phyloP scores from a whole-genome alignment of 495 filamentous ascomycete species.

The Thermothielavioides terrestris region DNA sequence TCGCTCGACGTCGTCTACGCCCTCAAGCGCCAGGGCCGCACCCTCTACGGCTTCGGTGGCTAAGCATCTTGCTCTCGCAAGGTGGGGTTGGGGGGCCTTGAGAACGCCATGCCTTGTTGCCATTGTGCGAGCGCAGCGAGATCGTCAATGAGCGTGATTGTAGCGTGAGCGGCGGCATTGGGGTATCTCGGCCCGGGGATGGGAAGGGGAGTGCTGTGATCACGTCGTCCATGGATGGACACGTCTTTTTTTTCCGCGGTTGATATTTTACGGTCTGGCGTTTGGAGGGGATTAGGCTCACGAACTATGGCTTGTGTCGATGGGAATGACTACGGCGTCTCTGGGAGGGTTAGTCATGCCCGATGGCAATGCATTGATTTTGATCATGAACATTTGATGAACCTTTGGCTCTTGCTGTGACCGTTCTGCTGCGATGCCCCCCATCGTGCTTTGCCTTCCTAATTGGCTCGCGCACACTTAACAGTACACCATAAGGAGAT shows the following conservation, averaged over 20 bases:
- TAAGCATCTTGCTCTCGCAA: slow-evolving; percentile 40
- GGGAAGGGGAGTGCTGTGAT: not conserved
- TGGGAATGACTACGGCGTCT: slow-evolving; percentile 12
- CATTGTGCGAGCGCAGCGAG: too few species aligned
- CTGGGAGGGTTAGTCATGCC: slow-evolving; percentile 4
- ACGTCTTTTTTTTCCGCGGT: slow-evolving; percentile 2
- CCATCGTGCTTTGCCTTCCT: too few species aligned
- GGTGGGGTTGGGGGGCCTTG: not conserved
- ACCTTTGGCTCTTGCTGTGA: not conserved
- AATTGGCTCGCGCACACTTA: too few species aligned
- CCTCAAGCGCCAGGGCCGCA: slow-evolving; percentile 90
- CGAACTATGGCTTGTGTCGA: slow-evolving; percentile 3
- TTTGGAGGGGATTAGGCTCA: slow-evolving; percentile 7
- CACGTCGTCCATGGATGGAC: slow-evolving; percentile 4
- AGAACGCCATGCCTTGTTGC: too few species aligned
- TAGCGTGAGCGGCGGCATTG: too few species aligned
- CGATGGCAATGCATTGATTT: slow-evolving; percentile 10
- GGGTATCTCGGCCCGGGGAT: not conserved
- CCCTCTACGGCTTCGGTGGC: slow-evolving; percentile 97
- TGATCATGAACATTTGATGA: not conserved
- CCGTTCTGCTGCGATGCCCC: too few species aligned
- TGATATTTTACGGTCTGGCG: slow-evolving; percentile 5
- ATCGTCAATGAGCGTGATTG: too few species aligned
- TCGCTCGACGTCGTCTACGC: slow-evolving; percentile 93
- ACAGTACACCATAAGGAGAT: too few species aligned